Base-by-base conservation (phyloP, 345 rosid genomes). In the Trapa incisa region DNA sequence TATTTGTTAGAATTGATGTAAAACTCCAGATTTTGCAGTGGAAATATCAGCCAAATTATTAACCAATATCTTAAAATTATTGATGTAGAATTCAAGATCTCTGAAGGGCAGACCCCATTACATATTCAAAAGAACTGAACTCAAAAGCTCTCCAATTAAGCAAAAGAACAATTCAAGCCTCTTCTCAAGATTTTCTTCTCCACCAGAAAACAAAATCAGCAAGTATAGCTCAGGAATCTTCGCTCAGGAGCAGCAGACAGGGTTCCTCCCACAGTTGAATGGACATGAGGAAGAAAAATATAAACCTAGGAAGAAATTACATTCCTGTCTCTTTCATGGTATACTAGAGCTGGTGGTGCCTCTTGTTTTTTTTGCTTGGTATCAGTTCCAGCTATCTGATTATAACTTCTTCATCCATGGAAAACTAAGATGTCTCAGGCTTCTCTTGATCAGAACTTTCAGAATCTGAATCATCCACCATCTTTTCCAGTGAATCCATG, bases 401-500 rank as follows among this genome's bases (percentile, higher is more conserved):
- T 58, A 12, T 33, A 8, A 12, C 15, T 7, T 58, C 15, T 7
- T 11, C 42, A 58, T 3, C 33, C 41, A 22, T 36, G 63, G 52
- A 22, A 17, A 64, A 41, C 63, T 73, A 75, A 58, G 72, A 61
- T 67, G 77, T 56, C 13, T 41, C 74, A 0, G 75, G 50, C 37
- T 75, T 68, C 42, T 67, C 64, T 64, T 76, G 80, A 0, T 60
- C 69, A n/a, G 56, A 65, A 11, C 77, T 69, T 58, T 88, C 90
- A 36, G 85, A 75, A 76, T 82, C 92, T 0, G 87, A 82, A 68
- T 75, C 76, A 1, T 81, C 86, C 53, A 83, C 86, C 39, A 86
- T 86, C 99, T 89, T 87, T 77, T 85, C 93, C 16, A 94, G 96
- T 1, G 90, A 85, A 43, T 75, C 96, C 69, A 94, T 66, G 73